Evolutionary conservation across 2,329 filamentous ascomycete species (phyloP).

Genomic region (Emericellopsis cladophorae): DNA sequence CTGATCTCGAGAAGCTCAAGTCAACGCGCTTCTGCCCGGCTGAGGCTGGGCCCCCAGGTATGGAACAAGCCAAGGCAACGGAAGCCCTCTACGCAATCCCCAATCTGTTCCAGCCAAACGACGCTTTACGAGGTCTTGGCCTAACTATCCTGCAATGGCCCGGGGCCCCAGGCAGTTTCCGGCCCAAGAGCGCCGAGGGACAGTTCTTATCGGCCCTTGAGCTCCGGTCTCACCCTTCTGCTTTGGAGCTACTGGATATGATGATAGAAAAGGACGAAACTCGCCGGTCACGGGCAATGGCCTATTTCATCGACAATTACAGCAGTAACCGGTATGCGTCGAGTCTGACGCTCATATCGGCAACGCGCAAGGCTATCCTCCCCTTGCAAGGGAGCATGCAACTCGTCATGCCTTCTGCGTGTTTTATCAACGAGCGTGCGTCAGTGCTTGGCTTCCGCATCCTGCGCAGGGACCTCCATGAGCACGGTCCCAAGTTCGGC

Average conservation of each 20-base stretch:
- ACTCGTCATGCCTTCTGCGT: conserved; percentile 61
- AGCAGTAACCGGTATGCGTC: conserved; percentile 62
- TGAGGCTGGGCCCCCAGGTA: conserved; percentile 45
- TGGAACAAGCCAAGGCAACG: conserved; percentile 39
- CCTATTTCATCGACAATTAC: conserved; percentile 74
- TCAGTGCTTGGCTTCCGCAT: conserved; percentile 72
- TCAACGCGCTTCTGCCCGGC: conserved; percentile 73
- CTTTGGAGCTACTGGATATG: conserved; percentile 63
- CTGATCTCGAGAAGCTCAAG: conserved; percentile 68
- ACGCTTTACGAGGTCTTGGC: conserved; percentile 53
- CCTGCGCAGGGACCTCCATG: conserved; percentile 60
- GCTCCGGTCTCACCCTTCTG: conserved; percentile 57
- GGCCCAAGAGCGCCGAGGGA: conserved; percentile 55
- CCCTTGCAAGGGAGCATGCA: conserved; percentile 59
- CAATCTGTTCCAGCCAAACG: conserved; percentile 72
- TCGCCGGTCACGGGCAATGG: conserved; percentile 57
- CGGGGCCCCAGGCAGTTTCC: conserved; percentile 48
- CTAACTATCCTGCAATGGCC: conserved; percentile 78
- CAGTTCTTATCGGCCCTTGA: conserved; percentile 64
- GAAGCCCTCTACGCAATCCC: conserved; percentile 54
- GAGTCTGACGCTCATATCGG: conserved; percentile 38
- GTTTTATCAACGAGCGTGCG: conserved; percentile 71
- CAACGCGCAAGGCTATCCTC: conserved; percentile 47
- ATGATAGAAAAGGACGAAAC: conserved; percentile 51
- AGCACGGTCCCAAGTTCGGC: conserved; percentile 75